These are phyloP conservation scores for Boechera retrofracta DNA, from an alignment of 345 rosid species.

Conservation along the genomic window DNA sequence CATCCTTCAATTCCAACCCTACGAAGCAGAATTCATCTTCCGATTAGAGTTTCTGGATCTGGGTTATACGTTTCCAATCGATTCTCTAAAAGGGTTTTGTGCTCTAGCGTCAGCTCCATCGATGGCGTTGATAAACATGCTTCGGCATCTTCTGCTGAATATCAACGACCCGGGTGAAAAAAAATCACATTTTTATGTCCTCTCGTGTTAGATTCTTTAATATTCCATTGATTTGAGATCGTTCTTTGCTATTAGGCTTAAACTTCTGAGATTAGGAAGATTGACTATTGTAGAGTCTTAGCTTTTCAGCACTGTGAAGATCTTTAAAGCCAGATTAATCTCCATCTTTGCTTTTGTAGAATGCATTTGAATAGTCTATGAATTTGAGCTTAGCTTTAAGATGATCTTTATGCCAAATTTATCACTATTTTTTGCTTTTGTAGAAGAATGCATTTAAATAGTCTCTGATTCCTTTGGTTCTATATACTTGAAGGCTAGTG, in stretches of 20 bases:
- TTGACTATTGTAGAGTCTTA: neutral
- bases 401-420: neutral
- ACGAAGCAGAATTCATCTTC: slow-evolving; percentile 54
- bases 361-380: slow-evolving; percentile 19
- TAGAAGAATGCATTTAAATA: too few species aligned
- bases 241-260: neutral
- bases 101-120: slow-evolving; percentile 53
- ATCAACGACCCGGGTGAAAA: slow-evolving; percentile 62
- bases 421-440: neutral
- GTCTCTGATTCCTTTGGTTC: neutral
- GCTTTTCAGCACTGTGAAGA: neutral
- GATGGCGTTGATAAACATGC: slow-evolving; percentile 55
- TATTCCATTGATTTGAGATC: slow-evolving; percentile 22
- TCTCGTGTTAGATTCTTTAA: neutral
- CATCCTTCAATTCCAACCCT: slow-evolving; percentile 63
- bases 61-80: slow-evolving; percentile 56
- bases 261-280: neutral
- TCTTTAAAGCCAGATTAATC: neutral
- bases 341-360: neutral
- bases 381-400: neutral
- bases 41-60: slow-evolving; percentile 65
- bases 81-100: slow-evolving; percentile 56
- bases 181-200: neutral
- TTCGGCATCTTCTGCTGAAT: slow-evolving; percentile 53
- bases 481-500: slow-evolving; percentile 54